These are phyloP conservation scores for Emmonsia crescens DNA, from an alignment of 2,329 filamentous ascomycete species.

Conservation along the genomic window DNA sequence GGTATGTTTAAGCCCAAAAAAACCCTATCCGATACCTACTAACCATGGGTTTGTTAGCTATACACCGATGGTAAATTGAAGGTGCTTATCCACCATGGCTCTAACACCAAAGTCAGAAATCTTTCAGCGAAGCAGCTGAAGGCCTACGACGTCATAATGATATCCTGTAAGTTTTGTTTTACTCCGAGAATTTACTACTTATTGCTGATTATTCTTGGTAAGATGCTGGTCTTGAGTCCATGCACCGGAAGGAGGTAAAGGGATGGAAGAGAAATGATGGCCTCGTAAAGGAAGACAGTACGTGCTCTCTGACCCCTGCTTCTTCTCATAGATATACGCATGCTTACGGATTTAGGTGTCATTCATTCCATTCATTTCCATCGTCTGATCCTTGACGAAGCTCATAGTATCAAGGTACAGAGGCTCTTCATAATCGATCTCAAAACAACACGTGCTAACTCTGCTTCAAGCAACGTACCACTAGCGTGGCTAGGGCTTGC, in stretches of 20 bases:
- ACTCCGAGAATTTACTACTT: not conserved
- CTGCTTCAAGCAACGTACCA: conserved; percentile 48
- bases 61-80: conserved; percentile 85
- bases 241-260: conserved; percentile 85
- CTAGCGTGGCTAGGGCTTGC: conserved; percentile 87
- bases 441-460: not conserved
- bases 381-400: conserved; percentile 86
- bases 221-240: conserved; percentile 65
- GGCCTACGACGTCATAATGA: conserved; percentile 87
- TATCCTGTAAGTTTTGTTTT: conserved; percentile 66
- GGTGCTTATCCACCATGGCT: conserved; percentile 81
- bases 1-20: conserved; percentile 31
- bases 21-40: not conserved
- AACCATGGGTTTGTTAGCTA: conserved; percentile 19
- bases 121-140: conserved; percentile 65
- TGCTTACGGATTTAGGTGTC: conserved; percentile 39
- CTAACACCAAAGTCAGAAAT: conserved; percentile 70
- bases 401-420: conserved; percentile 75
- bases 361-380: conserved; percentile 85
- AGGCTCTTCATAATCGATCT: not conserved
- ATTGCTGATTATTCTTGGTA: not conserved
- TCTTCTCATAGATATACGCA: not conserved
- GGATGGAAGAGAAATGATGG: conserved; percentile 74
- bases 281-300: conserved; percentile 63
- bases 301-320: conserved; percentile 16